These are phyloP conservation scores for Aspergillus piperis DNA, from an alignment of 2,329 filamentous ascomycete genomes.

Conservation along the genomic window DNA sequence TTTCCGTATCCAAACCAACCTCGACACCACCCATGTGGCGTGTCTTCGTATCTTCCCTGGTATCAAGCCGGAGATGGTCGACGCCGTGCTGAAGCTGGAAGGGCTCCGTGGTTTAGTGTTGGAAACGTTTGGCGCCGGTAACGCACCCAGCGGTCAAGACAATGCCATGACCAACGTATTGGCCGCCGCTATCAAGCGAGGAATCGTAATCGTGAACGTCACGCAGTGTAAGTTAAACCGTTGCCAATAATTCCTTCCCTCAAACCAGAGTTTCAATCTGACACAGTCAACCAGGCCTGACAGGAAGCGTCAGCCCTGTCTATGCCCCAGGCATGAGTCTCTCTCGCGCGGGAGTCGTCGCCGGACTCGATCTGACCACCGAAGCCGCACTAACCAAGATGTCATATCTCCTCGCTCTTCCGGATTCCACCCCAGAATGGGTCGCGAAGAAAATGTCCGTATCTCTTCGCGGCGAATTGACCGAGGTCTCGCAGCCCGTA, in stretches of 20 bases:
- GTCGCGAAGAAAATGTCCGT: constrained; percentile 71
- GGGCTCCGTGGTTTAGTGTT: constrained; percentile 78
- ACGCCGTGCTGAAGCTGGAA: constrained; percentile 76
- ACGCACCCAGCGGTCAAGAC: constrained; percentile 80
- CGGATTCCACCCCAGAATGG: constrained; percentile 63
- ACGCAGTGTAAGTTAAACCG: constrained; percentile 71
- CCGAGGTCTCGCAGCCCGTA: constrained; percentile 69
- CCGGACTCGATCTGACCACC: constrained; percentile 84
- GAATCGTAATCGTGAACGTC: constrained; percentile 85
- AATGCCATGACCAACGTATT: constrained; percentile 78
- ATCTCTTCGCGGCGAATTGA: constrained; percentile 82
- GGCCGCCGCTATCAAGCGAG: constrained; percentile 72
- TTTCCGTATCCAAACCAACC: constrained; percentile 71
- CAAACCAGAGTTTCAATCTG: constrained; percentile 34
- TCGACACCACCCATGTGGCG: constrained; percentile 86
- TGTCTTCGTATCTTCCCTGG: constrained; percentile 89
- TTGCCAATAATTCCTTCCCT: constrained; percentile 32
- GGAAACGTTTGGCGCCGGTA: constrained; percentile 91
- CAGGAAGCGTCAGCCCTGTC: constrained; percentile 73
- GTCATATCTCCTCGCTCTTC: constrained; percentile 75
- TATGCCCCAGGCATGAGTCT: constrained; percentile 77
- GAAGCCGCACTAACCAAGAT: constrained; percentile 91
- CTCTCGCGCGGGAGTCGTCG: constrained; percentile 80
- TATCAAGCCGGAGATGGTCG: constrained; percentile 90
- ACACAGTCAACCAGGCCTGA: constrained; percentile 44